A percentile compares a stretch with the other conserved stretches of the same genome.
These are phyloP conservation scores for Aegilops tauschii DNA, from an alignment of 176 grass and related monocot genomes.

Conservation along the genomic window DNA sequence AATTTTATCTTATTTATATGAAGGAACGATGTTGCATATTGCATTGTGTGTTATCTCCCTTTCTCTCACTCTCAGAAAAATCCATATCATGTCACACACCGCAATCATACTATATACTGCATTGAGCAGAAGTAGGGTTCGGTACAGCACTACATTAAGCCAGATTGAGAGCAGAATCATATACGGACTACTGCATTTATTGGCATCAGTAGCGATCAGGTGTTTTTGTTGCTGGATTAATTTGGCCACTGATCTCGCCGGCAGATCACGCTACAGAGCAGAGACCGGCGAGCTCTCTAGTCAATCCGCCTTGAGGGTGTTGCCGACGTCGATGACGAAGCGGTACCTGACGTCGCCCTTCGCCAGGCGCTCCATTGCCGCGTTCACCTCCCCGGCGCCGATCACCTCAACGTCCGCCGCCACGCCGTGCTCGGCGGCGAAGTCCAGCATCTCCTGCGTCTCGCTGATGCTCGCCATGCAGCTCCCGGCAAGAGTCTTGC, in stretches of 20 bases:
- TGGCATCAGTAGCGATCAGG: neutral
- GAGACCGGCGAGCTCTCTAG: neutral
- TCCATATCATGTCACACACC: neutral
- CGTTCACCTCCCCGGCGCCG: constrained; percentile 24
- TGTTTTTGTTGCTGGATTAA: neutral
- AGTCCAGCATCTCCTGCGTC: constrained; percentile 71
- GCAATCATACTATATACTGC: neutral
- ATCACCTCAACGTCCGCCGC: constrained; percentile 46
- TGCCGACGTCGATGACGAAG: constrained; percentile 69
- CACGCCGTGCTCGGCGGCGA: constrained; percentile 40
- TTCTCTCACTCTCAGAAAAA: neutral
- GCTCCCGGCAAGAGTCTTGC: constrained; percentile 44
- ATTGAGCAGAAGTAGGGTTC: no score
- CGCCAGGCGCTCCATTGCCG: constrained; percentile 50
- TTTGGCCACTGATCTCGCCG: neutral
- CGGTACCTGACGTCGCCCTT: constrained; percentile 62
- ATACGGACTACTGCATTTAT: constrained; percentile 3
- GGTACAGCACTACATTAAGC: neutral
- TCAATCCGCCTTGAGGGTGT: constrained; percentile 37
- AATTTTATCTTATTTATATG: neutral
- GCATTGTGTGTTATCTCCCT: neutral
- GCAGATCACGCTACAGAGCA: neutral
- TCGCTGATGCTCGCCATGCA: constrained; percentile 56
- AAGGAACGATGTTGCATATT: neutral
- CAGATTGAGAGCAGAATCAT: neutral